Evolutionary conservation across 2,329 filamentous ascomycete genomes (phyloP).

Genomic region (Pestalotiopsis sp.): DNA sequence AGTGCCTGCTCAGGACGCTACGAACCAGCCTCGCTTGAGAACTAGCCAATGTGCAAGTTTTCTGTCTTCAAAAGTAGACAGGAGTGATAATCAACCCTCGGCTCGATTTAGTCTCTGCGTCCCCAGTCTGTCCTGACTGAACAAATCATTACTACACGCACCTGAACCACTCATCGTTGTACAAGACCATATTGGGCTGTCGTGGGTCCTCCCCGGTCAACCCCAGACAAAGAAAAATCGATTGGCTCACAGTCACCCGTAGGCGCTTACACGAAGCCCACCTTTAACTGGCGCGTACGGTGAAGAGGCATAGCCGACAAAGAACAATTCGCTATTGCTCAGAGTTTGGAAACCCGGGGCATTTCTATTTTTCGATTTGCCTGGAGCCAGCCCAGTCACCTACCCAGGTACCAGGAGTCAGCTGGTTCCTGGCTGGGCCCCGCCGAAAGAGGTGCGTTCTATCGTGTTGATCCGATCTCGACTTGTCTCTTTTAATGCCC

Average conservation of each 20-base stretch:
- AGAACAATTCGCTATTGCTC: conserved; percentile 21
- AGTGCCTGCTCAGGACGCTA: too few relatives aligned
- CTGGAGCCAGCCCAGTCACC: conserved; percentile 15
- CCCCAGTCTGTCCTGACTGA: neutral
- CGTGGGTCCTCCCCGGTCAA: conserved; percentile 6
- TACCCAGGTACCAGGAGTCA: conserved; percentile 4
- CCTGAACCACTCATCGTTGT: neutral
- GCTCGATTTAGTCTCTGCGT: neutral
- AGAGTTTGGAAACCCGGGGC: conserved; percentile 23
- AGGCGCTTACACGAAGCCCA: conserved; percentile 27
- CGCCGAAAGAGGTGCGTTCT: conserved; percentile 8
- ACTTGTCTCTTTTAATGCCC: conserved; percentile 11
- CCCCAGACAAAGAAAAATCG: conserved; percentile 20
- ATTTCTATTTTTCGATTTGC: conserved; percentile 18
- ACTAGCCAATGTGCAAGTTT: conserved; percentile 10
- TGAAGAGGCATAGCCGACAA: conserved; percentile 22
- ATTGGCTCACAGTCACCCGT: conserved; percentile 27
- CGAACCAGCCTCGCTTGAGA: neutral
- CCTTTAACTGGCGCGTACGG: conserved; percentile 21
- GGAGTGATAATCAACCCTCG: conserved; percentile 7
- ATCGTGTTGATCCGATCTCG: neutral
- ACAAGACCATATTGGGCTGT: neutral
- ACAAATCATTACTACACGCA: neutral
- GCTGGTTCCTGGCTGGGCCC: conserved; percentile 14
- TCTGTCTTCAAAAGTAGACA: neutral